phyloP scores from a whole-genome alignment of 257 asterid genomes.

The Scutellaria minor region DNA sequence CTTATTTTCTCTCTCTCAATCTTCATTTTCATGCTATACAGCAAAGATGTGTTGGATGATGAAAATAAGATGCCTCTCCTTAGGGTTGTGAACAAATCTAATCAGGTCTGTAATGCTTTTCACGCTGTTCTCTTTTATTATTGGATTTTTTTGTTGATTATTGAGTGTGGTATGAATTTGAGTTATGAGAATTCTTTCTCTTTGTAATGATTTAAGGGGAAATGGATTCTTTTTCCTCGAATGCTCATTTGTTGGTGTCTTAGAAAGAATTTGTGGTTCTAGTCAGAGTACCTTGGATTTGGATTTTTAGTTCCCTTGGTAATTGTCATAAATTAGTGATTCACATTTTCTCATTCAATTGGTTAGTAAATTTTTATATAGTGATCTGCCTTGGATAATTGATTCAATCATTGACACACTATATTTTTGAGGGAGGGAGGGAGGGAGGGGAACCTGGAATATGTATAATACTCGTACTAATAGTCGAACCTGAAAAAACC shows the following conservation, averaged over 20 bases:
- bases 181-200: background rate
- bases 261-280: background rate
- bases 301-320: constrained; percentile 24
- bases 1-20: constrained; percentile 65
- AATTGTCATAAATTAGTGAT: constrained; percentile 12
- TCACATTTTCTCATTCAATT: background rate
- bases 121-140: background rate
- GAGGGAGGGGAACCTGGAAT: too few relatives aligned
- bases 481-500: too few relatives aligned
- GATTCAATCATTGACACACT: background rate
- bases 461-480: too few relatives aligned
- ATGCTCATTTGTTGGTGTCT: constrained; percentile 2
- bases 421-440: background rate
- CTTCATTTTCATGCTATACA: constrained; percentile 61
- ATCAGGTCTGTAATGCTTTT: constrained; percentile 44
- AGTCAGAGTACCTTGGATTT: background rate
- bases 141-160: background rate
- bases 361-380: background rate
- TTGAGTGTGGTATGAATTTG: background rate
- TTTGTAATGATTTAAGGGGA: constrained; percentile 2
- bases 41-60: constrained; percentile 63
- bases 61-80: constrained; percentile 46
- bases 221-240: background rate
- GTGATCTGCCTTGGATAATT: background rate
- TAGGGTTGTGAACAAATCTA: constrained; percentile 40